These are phyloP conservation scores for Trichoderma aggressivum DNA, from an alignment of 2,329 filamentous ascomycete genomes.

Conservation along the genomic window DNA sequence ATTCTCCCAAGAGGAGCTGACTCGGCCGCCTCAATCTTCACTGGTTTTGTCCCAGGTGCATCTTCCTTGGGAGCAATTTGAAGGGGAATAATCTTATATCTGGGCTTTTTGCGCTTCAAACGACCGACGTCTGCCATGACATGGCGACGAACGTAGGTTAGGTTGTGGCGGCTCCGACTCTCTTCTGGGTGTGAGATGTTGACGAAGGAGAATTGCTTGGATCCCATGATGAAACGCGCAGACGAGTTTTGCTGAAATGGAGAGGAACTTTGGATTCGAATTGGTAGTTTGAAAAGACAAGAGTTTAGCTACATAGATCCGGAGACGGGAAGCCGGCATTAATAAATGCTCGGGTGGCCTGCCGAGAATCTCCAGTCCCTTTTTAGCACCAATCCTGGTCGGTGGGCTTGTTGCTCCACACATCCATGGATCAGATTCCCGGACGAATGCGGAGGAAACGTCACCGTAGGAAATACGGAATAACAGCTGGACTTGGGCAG, in stretches of 20 bases:
- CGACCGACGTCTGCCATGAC: slow-evolving; percentile 6
- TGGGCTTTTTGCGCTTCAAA: not conserved
- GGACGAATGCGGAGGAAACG: not conserved
- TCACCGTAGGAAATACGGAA: not conserved
- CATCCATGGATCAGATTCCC: not conserved
- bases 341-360: not conserved
- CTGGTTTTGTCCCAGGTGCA: not conserved
- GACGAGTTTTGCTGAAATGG: not conserved
- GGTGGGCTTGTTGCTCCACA: not conserved
- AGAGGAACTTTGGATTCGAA: not conserved
- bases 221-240: not conserved
- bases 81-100: not conserved
- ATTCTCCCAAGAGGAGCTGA: not conserved
- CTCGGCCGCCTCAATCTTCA: not conserved
- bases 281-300: not conserved
- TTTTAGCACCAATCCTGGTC: not conserved
- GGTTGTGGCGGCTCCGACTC: not conserved
- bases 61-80: not conserved
- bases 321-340: not conserved
- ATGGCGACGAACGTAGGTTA: not conserved
- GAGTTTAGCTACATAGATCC: not conserved
- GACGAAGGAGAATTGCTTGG: not conserved
- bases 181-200: slow-evolving; percentile 7
- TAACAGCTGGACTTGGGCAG: not conserved
- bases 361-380: not conserved